Conservation (phyloP, 208 protist species). For the Acanthamoeba healyi region DNA sequence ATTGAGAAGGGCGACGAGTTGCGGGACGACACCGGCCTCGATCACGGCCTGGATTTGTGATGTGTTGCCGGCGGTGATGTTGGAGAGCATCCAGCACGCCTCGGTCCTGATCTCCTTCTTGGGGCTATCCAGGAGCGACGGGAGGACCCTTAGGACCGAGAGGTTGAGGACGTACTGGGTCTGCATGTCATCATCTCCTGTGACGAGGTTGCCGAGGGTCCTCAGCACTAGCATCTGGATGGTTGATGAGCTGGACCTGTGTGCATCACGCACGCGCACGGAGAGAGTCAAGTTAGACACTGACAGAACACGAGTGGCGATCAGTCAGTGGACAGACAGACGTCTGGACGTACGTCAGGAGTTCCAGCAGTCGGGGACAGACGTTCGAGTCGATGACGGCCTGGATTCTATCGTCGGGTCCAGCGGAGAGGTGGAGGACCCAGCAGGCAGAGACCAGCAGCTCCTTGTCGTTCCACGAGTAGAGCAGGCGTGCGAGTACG, state of each 20-base stretch:
- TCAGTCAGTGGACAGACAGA: neutral
- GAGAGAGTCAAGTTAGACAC: too few relatives aligned
- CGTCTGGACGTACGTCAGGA: conserved; percentile 93
- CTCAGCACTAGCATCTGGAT: conserved; percentile 97
- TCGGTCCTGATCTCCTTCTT: conserved; percentile 97
- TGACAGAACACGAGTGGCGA: too few relatives aligned
- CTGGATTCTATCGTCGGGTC: conserved; percentile 96
- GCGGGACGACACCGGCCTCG: conserved; percentile 93
- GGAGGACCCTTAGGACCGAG: conserved; percentile 91
- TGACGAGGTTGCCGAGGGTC: conserved; percentile 99
- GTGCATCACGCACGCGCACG: too few relatives aligned
- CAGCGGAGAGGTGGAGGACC: conserved; percentile 98
- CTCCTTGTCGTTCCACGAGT: conserved; percentile 95
- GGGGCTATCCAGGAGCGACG: conserved; percentile 91
- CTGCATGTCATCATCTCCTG: conserved; percentile 96
- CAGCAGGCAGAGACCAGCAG: conserved; percentile 97
- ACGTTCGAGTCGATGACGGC: conserved; percentile 95
- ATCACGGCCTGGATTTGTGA: conserved; percentile 94
- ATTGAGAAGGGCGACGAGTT: conserved; percentile 95
- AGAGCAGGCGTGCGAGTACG: conserved; percentile 92
- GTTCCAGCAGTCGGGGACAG: conserved; percentile 93
- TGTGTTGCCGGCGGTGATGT: conserved; percentile 97
- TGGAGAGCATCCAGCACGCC: conserved; percentile 99
- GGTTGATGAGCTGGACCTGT: conserved; percentile 38
- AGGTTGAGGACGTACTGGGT: conserved; percentile 96